Conservation (phyloP, 2,329 filamentous ascomycete genomes). For the Penicillium freii region DNA sequence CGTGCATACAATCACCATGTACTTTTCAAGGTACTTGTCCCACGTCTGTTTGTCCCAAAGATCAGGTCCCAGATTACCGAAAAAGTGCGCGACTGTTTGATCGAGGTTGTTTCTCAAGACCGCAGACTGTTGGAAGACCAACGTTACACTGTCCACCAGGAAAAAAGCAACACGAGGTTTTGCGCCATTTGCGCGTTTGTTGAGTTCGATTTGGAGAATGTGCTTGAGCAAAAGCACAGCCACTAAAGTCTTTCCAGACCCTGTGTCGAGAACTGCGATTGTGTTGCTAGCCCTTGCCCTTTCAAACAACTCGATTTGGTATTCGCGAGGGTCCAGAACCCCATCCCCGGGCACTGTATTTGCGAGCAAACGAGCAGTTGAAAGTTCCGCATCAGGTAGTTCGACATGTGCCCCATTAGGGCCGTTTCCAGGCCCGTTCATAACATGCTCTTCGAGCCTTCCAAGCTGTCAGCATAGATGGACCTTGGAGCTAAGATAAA, state of each 20-base stretch:
- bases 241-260: constrained; percentile 95
- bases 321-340: constrained; percentile 78
- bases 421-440: constrained; percentile 43
- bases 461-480: neutral
- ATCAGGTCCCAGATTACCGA: constrained; percentile 65
- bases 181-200: constrained; percentile 61
- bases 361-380: constrained; percentile 53
- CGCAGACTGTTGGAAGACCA: constrained; percentile 85
- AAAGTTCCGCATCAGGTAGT: constrained; percentile 49
- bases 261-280: constrained; percentile 88
- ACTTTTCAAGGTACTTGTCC: constrained; percentile 57
- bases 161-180: constrained; percentile 75
- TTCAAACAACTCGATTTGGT: constrained; percentile 89
- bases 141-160: constrained; percentile 81
- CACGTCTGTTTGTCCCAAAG: constrained; percentile 62
- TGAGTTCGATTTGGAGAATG: constrained; percentile 72
- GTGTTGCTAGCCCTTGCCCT: constrained; percentile 79
- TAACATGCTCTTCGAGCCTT: constrained; percentile 44
- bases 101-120: constrained; percentile 80
- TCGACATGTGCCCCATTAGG: constrained; percentile 7
- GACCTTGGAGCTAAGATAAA: neutral
- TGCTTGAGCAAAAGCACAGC: constrained; percentile 80
- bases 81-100: constrained; percentile 70
- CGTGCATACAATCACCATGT: constrained; percentile 89
- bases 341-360: constrained; percentile 56